Conservation (phyloP, 1,284 basidiomycete genomes). For the Coniophora puteana region DNA sequence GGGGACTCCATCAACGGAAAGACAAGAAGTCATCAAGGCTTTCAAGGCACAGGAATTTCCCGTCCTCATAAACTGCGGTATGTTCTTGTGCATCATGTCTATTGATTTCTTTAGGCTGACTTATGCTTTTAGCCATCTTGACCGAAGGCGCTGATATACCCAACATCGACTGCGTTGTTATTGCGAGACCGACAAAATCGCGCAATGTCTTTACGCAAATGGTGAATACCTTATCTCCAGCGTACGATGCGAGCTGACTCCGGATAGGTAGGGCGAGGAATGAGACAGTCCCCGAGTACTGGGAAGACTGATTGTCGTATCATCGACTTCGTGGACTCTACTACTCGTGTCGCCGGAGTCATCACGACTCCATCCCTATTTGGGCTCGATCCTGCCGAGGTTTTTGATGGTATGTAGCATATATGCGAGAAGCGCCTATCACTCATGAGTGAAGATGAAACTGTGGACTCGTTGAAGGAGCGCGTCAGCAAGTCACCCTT, state of each 20-base stretch:
- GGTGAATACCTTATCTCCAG: constrained; percentile 41
- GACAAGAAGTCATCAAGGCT: constrained; percentile 60
- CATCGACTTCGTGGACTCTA: constrained; percentile 89
- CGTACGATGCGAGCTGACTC: constrained; percentile 1
- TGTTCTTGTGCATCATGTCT: constrained; percentile 18
- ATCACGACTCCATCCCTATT: constrained; percentile 84
- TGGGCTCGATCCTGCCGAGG: constrained; percentile 74
- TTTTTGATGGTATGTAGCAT: constrained; percentile 54
- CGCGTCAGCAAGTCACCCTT: constrained; percentile 28
- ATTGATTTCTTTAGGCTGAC: background rate
- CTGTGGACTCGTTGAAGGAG: constrained; percentile 43
- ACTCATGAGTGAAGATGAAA: constrained; percentile 40
- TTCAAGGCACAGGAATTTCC: constrained; percentile 79
- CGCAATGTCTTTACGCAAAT: constrained; percentile 92
- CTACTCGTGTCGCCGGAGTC: constrained; percentile 66
- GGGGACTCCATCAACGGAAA: constrained; percentile 62
- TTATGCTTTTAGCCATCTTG: constrained; percentile 61
- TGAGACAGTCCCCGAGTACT: constrained; percentile 80
- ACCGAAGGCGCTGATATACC: constrained; percentile 92
- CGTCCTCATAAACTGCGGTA: constrained; percentile 90
- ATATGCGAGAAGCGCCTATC: constrained; percentile 2
- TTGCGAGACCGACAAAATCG: constrained; percentile 86
- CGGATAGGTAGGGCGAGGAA: constrained; percentile 83
- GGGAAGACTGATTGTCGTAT: constrained; percentile 86
- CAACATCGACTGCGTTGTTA: constrained; percentile 87